Conservation (phyloP, 148 eudicot genomes). For the Fagopyrum esculentum region DNA sequence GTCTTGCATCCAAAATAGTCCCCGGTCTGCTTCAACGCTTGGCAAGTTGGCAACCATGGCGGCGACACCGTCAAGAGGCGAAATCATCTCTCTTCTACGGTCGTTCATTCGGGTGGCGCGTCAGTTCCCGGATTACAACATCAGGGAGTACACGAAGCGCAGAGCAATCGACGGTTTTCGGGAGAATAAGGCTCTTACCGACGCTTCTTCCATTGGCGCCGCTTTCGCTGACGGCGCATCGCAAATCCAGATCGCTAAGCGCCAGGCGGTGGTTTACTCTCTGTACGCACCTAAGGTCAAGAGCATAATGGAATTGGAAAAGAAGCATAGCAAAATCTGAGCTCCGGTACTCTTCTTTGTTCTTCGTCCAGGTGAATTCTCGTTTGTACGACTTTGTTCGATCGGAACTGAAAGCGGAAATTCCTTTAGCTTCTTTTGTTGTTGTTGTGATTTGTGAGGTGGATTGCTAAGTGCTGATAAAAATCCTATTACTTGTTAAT, state of each 20-base stretch:
- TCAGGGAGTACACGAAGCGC: constrained; percentile 61
- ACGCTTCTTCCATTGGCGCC: constrained; percentile 31
- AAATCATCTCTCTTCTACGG: constrained; percentile 46
- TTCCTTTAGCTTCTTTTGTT: too few species aligned
- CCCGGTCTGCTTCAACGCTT: neutral
- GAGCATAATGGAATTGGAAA: constrained; percentile 49
- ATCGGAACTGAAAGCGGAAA: too few species aligned
- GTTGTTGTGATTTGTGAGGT: too few species aligned
- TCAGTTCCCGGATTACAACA: constrained; percentile 59
- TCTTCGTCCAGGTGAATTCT: too few species aligned
- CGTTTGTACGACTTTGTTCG: too few species aligned
- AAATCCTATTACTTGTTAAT: too few species aligned
- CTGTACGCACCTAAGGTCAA: constrained; percentile 51
- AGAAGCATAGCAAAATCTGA: constrained; percentile 8
- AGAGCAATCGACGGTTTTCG: constrained; percentile 57
- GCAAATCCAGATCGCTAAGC: constrained; percentile 42
- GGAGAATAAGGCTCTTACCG: constrained; percentile 40
- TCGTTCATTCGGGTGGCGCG: constrained; percentile 52
- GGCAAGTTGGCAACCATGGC: neutral
- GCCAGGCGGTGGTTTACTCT: constrained; percentile 56
- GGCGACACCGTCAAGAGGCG: constrained; percentile 29
- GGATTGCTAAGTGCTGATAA: too few species aligned
- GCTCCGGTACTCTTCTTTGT: too few species aligned
- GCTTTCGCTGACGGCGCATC: constrained; percentile 55
- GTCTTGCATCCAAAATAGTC: neutral